Base-by-base conservation (phyloP, 2,329 filamentous ascomycete genomes). In the Fusarium acutatum region DNA sequence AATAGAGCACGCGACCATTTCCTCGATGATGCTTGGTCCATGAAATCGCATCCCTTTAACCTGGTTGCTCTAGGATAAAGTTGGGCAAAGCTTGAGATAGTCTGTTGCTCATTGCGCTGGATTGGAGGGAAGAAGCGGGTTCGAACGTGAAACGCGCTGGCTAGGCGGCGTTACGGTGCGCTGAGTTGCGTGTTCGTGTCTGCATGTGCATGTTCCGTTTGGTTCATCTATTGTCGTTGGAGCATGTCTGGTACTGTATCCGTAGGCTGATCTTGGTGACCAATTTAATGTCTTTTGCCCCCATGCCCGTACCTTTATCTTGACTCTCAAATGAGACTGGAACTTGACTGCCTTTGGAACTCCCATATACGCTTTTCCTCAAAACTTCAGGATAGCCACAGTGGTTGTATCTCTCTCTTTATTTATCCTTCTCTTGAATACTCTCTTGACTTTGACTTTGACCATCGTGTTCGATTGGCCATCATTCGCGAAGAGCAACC, bases 11-110 rank as follows among this genome's bases (percentile, higher is more conserved):
- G 82, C 82, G 82, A 83, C 82, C 81, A 82, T 80, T 82, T 82
- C 77, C 82, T 83, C 77, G 79, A 83, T 82, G 81, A 81, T 83
- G 82, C 82, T 83, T 83, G 82, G 82, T 82, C 82, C 80, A 83
- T 74, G 68, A 77, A 77, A 41, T 67, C 54, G 47, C 64, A 75
- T 75, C 60, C 60, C 58, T 69, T 74, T 50, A 63, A 74, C 71
- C 72, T 46, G 71, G 59, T 70, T 65, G 43, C 60, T 53, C 64
- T 74, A 66, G 64, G 72, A 71, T 65, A 61, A 72, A 74, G 56
- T 58, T 63, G 49, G 54, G 43, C 64, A 49, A 52, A 63, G 65
- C 28, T 40, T 56, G 50, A 60, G 71, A 65, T 44, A 59, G 60
- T 60, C 57, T 74, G 63, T 56, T 61, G 47, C 47, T 61, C 57